Evolutionary conservation across 345 rosid species (phyloP), one percentile per base, ranked within the genome.

Genomic region (Euphorbia lathyris): DNA sequence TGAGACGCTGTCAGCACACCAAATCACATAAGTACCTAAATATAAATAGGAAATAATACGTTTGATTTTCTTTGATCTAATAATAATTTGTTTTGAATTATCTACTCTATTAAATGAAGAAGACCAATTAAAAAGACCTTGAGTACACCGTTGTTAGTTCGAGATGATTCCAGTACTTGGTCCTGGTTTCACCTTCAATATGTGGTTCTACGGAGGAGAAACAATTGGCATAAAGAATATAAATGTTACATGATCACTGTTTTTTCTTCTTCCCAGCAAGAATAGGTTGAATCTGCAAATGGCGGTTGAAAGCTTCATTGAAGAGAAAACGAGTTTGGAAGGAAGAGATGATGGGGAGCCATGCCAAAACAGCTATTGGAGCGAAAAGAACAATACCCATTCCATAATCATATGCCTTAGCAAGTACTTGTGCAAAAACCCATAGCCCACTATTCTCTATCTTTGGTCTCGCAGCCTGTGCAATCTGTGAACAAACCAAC

Each of bases 321-420:
- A 94, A 94, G 53, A 94, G 98, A 82, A 94, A 90, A 12, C 87
- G 85, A 17, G 97, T 88, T 53, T 91, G 98, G 82, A 94, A 94
- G 56, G 89, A 87, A 6, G 96, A 90, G 45, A 91, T 83, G 63
- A 84, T 85, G 1, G 98, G 98, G 29, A 91, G 91, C 98, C 98
- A 94, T 3, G 96, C 96, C 80, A 94, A 73, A 63, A 88, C 64
- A 74, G 98, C 95, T 50, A 91, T 76, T 0, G 98, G 98, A 5
- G 96, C 86, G 74, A 90, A 90, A 65, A 94, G 82, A 63, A 84
- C 85, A 7, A 86, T 80, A 6, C 97, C 97, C 98, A 94, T 94
- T 76, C 98, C 96, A 63, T 91, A 90, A 80, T 94, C 98, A 65
- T 90, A 94, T 27, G 97, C 89, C 80, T 88, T 71, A 4, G 88